Conservation (phyloP, 2,329 filamentous ascomycete genomes). For the Byssochlamys sp. region DNA sequence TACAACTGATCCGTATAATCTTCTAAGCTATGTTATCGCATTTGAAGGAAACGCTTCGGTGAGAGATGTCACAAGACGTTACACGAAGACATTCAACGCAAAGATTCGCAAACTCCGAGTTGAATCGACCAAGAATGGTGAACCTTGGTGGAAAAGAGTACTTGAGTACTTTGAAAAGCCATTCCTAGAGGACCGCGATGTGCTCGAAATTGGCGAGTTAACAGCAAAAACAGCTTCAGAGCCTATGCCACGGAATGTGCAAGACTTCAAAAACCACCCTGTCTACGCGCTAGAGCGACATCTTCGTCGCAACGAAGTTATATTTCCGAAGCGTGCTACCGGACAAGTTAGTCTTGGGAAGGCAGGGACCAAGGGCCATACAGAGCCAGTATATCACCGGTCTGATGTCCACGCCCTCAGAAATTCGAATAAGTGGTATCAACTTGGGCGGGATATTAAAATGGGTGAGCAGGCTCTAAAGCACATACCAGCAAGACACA, state of each 20-base stretch:
- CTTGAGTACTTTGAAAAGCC: conserved; percentile 33
- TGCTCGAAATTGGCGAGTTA: conserved; percentile 73
- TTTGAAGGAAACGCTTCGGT: conserved; percentile 72
- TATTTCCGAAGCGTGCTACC: conserved; percentile 60
- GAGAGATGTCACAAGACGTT: conserved; percentile 77
- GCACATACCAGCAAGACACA: conserved; percentile 51
- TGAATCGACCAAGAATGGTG: conserved; percentile 52
- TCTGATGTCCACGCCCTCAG: conserved; percentile 68
- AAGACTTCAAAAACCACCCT: conserved; percentile 80
- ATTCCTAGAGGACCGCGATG: conserved; percentile 57
- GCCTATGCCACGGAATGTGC: conserved; percentile 73
- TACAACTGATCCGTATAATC: conserved; percentile 63
- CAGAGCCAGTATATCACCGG: conserved; percentile 75
- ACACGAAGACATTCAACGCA: conserved; percentile 77
- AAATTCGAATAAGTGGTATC: conserved; percentile 83
- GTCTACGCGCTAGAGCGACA: conserved; percentile 77
- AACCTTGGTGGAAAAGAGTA: conserved; percentile 46
- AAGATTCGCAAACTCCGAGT: conserved; percentile 78
- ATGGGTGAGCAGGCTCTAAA: conserved; percentile 73
- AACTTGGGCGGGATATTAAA: conserved; percentile 70
- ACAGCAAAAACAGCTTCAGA: conserved; percentile 62
- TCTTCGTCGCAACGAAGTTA: conserved; percentile 72
- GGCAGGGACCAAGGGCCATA: conserved; percentile 34
- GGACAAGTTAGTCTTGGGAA: conserved; percentile 61
- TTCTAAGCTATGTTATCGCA: conserved; percentile 71